phyloP scores from a whole-genome alignment of 2,329 filamentous ascomycete genomes.

The Colletotrichum shisoi region DNA sequence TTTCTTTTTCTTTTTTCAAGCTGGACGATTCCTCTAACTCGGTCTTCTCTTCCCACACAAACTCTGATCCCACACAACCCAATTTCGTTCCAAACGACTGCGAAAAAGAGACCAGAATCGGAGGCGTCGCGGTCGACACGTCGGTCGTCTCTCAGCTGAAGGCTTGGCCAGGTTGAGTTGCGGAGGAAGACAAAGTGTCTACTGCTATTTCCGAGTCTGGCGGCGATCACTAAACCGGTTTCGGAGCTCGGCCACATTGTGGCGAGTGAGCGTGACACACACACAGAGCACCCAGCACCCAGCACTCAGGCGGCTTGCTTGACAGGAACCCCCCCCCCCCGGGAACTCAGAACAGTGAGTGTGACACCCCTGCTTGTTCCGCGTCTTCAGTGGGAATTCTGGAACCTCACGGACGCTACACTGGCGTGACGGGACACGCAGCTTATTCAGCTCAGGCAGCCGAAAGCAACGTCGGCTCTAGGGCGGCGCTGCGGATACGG shows the following conservation, averaged over 20 bases:
- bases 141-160: background rate
- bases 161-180: constrained; percentile 4
- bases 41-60: background rate
- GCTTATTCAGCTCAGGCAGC: constrained; percentile 37
- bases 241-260: constrained; percentile 28
- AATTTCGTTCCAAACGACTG: background rate
- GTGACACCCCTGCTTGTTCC: background rate
- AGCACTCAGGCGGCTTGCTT: no score
- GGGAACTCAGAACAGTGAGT: background rate
- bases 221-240: constrained; percentile 30
- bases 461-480: constrained; percentile 35
- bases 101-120: background rate
- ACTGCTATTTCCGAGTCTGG: background rate
- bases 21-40: background rate
- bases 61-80: background rate
- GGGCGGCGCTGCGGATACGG: background rate
- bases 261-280: constrained; percentile 7
- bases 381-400: constrained; percentile 26
- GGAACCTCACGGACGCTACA: constrained; percentile 16
- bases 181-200: background rate
- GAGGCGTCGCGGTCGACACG: background rate
- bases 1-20: no score
- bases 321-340: no score
- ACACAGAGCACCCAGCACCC: background rate
- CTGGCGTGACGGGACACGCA: background rate